Evolutionary conservation across 2,329 filamentous ascomycete genomes (phyloP).

Genomic region (Aspergillus floridensis): DNA sequence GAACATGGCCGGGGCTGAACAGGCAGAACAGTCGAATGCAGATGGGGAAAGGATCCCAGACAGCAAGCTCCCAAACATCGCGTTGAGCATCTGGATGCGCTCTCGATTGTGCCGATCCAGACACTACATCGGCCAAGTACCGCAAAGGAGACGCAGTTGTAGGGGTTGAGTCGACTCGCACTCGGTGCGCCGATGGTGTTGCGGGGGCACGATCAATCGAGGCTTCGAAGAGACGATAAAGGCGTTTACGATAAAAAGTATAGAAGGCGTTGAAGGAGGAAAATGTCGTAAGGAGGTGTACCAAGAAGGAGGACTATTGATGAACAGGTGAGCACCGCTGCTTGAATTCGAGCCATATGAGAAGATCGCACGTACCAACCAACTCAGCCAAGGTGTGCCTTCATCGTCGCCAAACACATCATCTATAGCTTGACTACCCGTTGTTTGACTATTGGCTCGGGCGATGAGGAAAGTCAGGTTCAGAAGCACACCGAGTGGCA

Average conservation of each 20-base stretch:
- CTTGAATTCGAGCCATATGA: neutral
- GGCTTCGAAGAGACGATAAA: slow-evolving; percentile 88
- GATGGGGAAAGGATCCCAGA: slow-evolving; percentile 91
- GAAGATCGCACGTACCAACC: slow-evolving; percentile 53
- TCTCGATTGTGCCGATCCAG: slow-evolving; percentile 73
- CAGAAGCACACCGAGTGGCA: slow-evolving; percentile 69
- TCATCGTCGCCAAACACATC: slow-evolving; percentile 79
- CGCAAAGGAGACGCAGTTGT: slow-evolving; percentile 73
- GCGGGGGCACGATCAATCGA: slow-evolving; percentile 71
- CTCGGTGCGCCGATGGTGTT: slow-evolving; percentile 83
- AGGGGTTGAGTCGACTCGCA: slow-evolving; percentile 82
- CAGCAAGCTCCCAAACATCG: slow-evolving; percentile 90
- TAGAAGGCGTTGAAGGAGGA: slow-evolving; percentile 77
- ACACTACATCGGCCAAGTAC: slow-evolving; percentile 67
- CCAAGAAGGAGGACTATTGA: slow-evolving; percentile 63
- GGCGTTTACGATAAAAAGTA: slow-evolving; percentile 74
- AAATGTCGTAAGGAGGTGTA: slow-evolving; percentile 65
- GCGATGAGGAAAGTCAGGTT: slow-evolving; percentile 82
- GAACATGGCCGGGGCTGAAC: slow-evolving; percentile 90
- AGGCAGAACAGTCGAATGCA: slow-evolving; percentile 79
- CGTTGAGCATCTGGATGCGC: slow-evolving; percentile 71
- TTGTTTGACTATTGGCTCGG: slow-evolving; percentile 68
- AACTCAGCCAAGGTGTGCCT: slow-evolving; percentile 64
- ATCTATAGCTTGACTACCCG: slow-evolving; percentile 56
- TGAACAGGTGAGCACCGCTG: neutral